These are phyloP conservation scores for Ophiobolus disseminans DNA, from an alignment of 2,329 filamentous ascomycete species.

Conservation along the genomic window DNA sequence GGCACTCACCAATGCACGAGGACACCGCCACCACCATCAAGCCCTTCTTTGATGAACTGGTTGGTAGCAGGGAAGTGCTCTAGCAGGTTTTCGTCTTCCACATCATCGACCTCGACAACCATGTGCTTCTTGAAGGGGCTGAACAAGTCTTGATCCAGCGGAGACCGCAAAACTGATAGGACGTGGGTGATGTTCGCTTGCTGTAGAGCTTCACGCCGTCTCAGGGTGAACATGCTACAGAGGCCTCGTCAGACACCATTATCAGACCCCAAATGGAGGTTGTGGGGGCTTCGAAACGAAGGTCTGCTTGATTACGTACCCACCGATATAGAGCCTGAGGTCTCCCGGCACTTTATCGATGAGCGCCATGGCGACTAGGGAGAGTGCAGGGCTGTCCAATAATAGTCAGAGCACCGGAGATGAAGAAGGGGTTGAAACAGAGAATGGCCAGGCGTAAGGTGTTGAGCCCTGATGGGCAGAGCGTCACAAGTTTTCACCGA, in stretches of 20 bases:
- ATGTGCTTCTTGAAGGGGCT: conserved; percentile 71
- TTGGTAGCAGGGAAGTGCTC: conserved; percentile 80
- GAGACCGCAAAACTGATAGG: conserved; percentile 77
- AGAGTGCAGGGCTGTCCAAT: conserved; percentile 12
- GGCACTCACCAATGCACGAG: conserved; percentile 73
- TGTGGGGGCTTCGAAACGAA: conserved; percentile 23
- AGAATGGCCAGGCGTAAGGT: conserved; percentile 16
- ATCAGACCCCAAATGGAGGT: conserved; percentile 14
- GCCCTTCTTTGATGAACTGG: conserved; percentile 80
- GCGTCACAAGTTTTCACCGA: conserved; percentile 35
- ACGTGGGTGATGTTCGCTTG: conserved; percentile 85
- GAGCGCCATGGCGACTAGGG: conserved; percentile 57
- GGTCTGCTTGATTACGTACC: conserved; percentile 61
- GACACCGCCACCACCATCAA: conserved; percentile 68
- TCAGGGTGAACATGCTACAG: conserved; percentile 77
- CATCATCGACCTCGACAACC: conserved; percentile 85
- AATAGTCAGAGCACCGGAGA: conserved; percentile 26
- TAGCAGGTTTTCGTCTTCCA: conserved; percentile 86
- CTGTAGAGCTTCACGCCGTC: conserved; percentile 72
- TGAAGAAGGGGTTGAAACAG: conserved; percentile 22
- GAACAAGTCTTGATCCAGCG: conserved; percentile 63
- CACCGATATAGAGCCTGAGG: conserved; percentile 78
- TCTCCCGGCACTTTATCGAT: conserved; percentile 73
- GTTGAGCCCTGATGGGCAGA: conserved; percentile 22
- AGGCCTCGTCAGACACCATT: conserved; percentile 31